Evolutionary conservation across 257 asterid species (phyloP).

Genomic region (Craterostigma plantagineum): DNA sequence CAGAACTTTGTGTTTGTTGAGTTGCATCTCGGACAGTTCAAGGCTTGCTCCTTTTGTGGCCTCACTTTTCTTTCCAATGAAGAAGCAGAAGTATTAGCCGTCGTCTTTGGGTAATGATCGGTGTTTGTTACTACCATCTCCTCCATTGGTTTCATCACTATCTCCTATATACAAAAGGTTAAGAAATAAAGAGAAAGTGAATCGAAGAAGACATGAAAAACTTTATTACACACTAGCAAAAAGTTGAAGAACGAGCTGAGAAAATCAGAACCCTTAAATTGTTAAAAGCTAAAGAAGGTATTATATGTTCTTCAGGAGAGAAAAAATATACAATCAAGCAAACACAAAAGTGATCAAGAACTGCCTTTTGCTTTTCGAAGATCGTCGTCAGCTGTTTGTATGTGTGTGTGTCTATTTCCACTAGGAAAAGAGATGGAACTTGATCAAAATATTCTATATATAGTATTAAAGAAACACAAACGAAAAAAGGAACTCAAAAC

Average conservation of each 20-base stretch:
- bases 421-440: too few relatives aligned
- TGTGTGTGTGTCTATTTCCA: too few relatives aligned
- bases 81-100: too few relatives aligned
- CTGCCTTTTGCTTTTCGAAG: too few relatives aligned
- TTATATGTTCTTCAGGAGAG: too few relatives aligned
- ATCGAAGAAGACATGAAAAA: background rate
- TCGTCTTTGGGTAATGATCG: conserved; percentile 8
- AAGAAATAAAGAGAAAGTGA: background rate
- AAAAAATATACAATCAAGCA: conserved; percentile 12
- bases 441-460: too few relatives aligned
- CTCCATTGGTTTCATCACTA: conserved; percentile 44
- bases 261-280: conserved; percentile 4
- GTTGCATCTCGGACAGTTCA: conserved; percentile 74
- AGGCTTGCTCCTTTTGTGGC: conserved; percentile 44
- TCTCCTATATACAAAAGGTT: conserved; percentile 16
- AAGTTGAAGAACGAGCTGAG: conserved; percentile 11
- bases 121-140: conserved; percentile 14
- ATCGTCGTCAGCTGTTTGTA: too few relatives aligned
- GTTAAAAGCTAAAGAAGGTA: background rate
- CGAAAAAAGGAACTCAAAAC: too few relatives aligned
- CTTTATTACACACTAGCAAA: background rate
- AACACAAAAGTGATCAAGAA: too few relatives aligned
- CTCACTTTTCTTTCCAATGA: conserved; percentile 40
- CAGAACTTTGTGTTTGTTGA: conserved; percentile 66
- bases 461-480: too few relatives aligned